Conservation (phyloP, 129 eudicot genomes). For the Saussurea involucrata region DNA sequence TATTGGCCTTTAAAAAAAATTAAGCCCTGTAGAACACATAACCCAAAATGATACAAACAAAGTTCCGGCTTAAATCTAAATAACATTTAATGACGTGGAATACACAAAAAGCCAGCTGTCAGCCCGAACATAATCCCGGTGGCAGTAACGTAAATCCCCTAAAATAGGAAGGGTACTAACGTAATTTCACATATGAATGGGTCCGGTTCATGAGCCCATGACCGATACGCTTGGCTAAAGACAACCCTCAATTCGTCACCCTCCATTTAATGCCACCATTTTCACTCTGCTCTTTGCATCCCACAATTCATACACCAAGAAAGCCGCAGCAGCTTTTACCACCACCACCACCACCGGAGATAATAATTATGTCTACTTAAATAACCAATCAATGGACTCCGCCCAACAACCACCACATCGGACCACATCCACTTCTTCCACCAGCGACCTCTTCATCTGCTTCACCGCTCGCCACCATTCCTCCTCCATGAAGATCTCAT, state of each 20-base stretch:
- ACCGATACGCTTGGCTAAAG: conserved; percentile 31
- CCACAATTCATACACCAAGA: not conserved
- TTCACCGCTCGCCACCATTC: conserved; percentile 59
- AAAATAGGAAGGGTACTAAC: not conserved
- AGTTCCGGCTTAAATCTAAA: not conserved
- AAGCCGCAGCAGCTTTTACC: conserved; percentile 12
- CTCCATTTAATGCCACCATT: conserved; percentile 24
- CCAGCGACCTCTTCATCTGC: conserved; percentile 78
- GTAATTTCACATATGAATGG: not conserved
- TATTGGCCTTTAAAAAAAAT: too few species aligned
- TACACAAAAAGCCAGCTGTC: conserved; percentile 17
- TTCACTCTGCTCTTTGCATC: not conserved
- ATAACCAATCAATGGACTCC: conserved; percentile 34
- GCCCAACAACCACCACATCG: conserved; percentile 26
- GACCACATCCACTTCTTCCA: conserved; percentile 1
- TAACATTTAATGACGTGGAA: not conserved
- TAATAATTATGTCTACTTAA: not conserved
- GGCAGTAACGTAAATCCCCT: not conserved
- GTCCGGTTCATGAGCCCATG: conserved; percentile 7
- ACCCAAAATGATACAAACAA: too few species aligned
- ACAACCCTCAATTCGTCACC: conserved; percentile 20
- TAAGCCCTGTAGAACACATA: too few species aligned
- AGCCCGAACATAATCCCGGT: not conserved
- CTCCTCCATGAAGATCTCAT: conserved; percentile 54
- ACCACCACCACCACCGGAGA: not conserved